These are phyloP conservation scores for Penicillium sclerotigenum DNA, from an alignment of 2,329 filamentous ascomycete genomes.

Conservation along the genomic window DNA sequence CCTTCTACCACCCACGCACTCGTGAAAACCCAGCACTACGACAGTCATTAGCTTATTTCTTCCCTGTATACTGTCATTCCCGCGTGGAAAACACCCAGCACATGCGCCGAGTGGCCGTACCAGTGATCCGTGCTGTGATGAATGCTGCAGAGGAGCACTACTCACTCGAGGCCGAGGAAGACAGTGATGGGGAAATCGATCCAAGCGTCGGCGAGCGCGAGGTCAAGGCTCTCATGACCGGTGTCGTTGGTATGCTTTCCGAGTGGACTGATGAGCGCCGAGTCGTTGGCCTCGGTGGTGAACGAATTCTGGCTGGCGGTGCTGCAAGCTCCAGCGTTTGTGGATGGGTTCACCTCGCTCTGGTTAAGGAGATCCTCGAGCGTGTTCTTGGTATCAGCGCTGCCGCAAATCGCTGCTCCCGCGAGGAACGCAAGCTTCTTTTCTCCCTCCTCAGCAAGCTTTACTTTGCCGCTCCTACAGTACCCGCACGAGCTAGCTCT, in stretches of 20 bases:
- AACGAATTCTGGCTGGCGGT: conserved; percentile 43
- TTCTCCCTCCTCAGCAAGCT: conserved; percentile 78
- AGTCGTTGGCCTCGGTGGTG: conserved; percentile 59
- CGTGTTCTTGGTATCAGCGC: conserved; percentile 57
- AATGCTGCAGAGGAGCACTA: conserved; percentile 61
- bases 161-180: conserved; percentile 68
- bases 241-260: conserved; percentile 73
- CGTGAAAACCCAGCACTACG: conserved; percentile 75
- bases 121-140: conserved; percentile 68
- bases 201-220: conserved; percentile 70
- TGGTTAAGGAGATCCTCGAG: conserved; percentile 75
- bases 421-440: conserved; percentile 82
- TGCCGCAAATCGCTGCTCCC: conserved; percentile 35
- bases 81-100: conserved; percentile 76
- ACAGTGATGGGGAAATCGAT: conserved; percentile 69
- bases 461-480: conserved; percentile 67
- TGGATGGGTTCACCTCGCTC: conserved; percentile 74
- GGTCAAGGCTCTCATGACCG: conserved; percentile 58
- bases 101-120: conserved; percentile 71
- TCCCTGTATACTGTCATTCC: conserved; percentile 91
- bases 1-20: conserved; percentile 86
- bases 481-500: conserved; percentile 39
- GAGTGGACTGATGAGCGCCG: conserved; percentile 96
- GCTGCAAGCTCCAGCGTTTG: conserved; percentile 58
- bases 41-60: conserved; percentile 87